Evolutionary conservation across 73 alveolate genomes (phyloP).

Genomic region (Paramecium octaurelia): DNA sequence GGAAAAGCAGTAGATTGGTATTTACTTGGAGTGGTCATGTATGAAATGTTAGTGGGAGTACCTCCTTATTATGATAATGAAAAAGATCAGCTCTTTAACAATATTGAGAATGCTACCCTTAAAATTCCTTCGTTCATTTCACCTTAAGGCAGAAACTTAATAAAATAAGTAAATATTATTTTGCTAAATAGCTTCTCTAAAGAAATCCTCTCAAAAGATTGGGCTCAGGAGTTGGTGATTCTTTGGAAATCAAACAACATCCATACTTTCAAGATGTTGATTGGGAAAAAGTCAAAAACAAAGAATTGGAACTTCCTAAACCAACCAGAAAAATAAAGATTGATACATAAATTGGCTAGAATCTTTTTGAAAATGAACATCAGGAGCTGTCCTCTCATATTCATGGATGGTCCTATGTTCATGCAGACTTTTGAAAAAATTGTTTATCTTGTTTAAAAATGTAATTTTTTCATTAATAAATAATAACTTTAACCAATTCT

Average conservation of each 20-base stretch:
- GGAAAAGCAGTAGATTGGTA: conserved; percentile 98
- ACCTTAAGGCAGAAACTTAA: conserved; percentile 62
- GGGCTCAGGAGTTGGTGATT: conserved; percentile 90
- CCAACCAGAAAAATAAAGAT: conserved; percentile 54
- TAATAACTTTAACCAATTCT: no score
- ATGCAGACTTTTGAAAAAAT: neutral
- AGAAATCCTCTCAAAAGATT: conserved; percentile 91
- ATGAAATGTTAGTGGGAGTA: conserved; percentile 92
- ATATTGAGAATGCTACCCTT: conserved; percentile 77
- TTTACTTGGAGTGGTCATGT: conserved; percentile 91
- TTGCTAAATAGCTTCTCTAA: conserved; percentile 71
- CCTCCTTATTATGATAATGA: conserved; percentile 93
- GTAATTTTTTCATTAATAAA: neutral
- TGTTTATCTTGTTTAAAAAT: neutral
- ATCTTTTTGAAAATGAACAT: neutral
- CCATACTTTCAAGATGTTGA: neutral
- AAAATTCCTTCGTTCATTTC: conserved; percentile 67
- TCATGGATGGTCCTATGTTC: neutral
- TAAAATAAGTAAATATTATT: conserved; percentile 61
- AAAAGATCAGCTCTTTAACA: conserved; percentile 75
- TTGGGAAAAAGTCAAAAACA: conserved; percentile 50
- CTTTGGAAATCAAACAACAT: conserved; percentile 30
- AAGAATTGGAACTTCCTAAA: conserved; percentile 28
- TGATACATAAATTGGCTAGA: conserved; percentile 1
- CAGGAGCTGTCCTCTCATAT: neutral